Evolutionary conservation across 371 early-diverging fungal genomes (phyloP).

Genomic region (Lichtheimia ornata): DNA sequence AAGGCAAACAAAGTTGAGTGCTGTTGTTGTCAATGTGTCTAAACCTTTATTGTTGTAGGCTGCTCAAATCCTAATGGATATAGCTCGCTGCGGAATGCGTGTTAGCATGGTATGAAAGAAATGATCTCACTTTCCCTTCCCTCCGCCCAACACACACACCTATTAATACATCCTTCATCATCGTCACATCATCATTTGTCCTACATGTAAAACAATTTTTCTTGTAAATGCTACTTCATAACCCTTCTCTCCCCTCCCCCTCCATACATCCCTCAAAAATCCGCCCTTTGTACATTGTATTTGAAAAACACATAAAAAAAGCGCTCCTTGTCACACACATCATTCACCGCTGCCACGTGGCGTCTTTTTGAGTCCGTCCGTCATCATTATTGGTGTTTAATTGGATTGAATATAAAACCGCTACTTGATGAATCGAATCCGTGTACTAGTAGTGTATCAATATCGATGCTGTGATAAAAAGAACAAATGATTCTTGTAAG

Average conservation of each 20-base stretch:
- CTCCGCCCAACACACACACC: neutral
- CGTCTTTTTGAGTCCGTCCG: too few species aligned
- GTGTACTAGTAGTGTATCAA: too few species aligned
- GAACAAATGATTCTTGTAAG: neutral
- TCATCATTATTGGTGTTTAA: too few species aligned
- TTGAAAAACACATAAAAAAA: conserved; percentile 6
- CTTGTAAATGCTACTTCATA: too few species aligned
- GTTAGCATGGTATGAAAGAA: conserved; percentile 28
- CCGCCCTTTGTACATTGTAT: conserved; percentile 1
- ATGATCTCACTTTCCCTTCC: neutral
- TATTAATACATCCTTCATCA: too few species aligned
- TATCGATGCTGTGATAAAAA: conserved; percentile 8
- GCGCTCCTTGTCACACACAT: neutral
- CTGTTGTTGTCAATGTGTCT: neutral
- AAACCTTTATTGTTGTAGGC: conserved; percentile 26
- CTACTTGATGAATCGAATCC: too few species aligned
- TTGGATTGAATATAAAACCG: too few species aligned
- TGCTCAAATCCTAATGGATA: conserved; percentile 56
- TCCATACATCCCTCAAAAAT: too few species aligned
- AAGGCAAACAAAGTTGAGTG: conserved; percentile 9
- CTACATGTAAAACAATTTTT: too few species aligned
- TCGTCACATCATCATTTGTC: too few species aligned
- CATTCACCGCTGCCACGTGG: too few species aligned
- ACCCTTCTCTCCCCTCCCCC: too few species aligned
- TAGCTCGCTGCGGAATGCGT: conserved; percentile 49